Base-by-base conservation (phyloP, 139 green algal genomes). In the Raphidocelis subcapitata region DNA sequence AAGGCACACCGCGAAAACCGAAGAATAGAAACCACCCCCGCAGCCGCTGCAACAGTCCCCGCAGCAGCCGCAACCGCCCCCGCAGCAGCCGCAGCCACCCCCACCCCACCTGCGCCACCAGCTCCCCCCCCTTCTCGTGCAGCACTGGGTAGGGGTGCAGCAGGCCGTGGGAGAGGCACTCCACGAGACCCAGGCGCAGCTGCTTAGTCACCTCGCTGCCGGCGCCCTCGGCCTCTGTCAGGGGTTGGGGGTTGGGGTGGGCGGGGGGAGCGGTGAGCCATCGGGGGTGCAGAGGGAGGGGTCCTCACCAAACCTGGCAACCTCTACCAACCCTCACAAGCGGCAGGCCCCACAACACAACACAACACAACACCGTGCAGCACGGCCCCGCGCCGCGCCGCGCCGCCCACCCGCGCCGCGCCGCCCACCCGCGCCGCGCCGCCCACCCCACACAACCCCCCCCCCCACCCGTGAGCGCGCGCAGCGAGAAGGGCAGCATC, bases 101-200 rank as follows among this genome's bases (percentile, higher is more conserved):
- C 55, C 10, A 8, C 55, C 55, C 32, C 63, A 66, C 66, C 78
- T 97, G 91, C 28, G 84, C 88, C 3, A 92, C 82, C 54, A 86
- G 55, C 62, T 88, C 83, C 37, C 68, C 87, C 1, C 49, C 44
- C 85, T 97, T 98, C 84, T 98, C 95, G 73, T 97, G 90, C 64
- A 97, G 81, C 62, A 99, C 96, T 24, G 96, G 95, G 88, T 98
- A 99, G 4, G 92, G 75, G 68, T 95, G 81, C 76, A 99, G 79
- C 63, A 99, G 88, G 35, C 92, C 90, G 81, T 99, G 94, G 67
- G 89, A 94, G 32, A 97, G 63, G 84, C 92, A 98, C 84, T 99
- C 95, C 73, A 91, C 80, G 47, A 99, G 79, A 3, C 94, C 94
- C 72, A 98, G 77, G 49, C 84, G 64, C 61, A 82, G 52, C 68